Percentiles rank a stretch among this genome's conserved stretches.
Conservation (phyloP, 2,329 filamentous ascomycete genomes). For the Sclerotinia spermophila region DNA sequence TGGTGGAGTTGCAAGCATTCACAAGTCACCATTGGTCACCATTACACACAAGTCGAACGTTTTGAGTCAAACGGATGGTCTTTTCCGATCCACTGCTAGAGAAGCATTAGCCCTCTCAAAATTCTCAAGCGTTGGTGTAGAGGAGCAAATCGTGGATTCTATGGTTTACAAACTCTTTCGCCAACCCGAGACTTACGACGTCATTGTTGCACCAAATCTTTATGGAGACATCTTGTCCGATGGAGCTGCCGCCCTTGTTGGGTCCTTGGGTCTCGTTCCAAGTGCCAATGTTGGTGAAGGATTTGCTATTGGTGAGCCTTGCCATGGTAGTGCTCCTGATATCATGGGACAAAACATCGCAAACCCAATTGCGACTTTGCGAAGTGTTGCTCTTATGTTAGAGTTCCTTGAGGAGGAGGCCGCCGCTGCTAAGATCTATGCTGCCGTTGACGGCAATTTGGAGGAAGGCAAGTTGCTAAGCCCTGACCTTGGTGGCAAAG, state of each 20-base stretch:
- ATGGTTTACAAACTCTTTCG: constrained; percentile 99
- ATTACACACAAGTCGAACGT: constrained; percentile 99
- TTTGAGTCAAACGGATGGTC: constrained; percentile 89
- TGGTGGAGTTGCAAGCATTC: constrained; percentile 54
- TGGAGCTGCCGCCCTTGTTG: constrained; percentile 89
- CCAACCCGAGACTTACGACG: constrained; percentile 91
- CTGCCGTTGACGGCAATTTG: constrained; percentile 85
- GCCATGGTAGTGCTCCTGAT: constrained; percentile 93
- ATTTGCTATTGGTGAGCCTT: constrained; percentile 96
- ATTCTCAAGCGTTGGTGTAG: constrained; percentile 66
- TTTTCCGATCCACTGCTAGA: constrained; percentile 81
- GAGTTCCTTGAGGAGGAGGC: constrained; percentile 88
- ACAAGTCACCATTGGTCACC: constrained; percentile 73
- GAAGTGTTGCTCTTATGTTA: constrained; percentile 90
- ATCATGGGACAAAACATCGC: constrained; percentile 91
- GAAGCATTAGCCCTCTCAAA: constrained; percentile 63
- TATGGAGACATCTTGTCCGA: constrained; percentile 98
- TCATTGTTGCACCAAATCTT: constrained; percentile 95
- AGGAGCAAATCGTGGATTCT: constrained; percentile 98
- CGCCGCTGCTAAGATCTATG: constrained; percentile 86
- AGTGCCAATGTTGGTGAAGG: constrained; percentile 91
- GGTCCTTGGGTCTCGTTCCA: constrained; percentile 86
- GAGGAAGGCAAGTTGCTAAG: constrained; percentile 77
- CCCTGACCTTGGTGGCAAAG: constrained; percentile 85
- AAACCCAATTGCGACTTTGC: constrained; percentile 92